phyloP scores from a whole-genome alignment of 2,329 filamentous ascomycete species.

The Cercospora sojina region DNA sequence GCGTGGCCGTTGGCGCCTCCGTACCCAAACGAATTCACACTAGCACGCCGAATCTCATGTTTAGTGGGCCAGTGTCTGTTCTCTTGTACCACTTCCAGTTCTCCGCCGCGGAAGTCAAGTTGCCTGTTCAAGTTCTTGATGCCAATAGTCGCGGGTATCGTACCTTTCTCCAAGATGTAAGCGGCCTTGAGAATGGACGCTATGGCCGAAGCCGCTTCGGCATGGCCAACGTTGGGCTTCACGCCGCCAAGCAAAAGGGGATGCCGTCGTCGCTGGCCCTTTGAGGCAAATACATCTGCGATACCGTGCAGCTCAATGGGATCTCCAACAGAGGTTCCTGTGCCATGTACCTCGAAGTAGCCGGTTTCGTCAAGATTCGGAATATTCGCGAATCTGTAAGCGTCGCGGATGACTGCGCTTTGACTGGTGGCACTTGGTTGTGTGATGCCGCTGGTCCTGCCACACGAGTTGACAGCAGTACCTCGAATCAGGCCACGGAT shows the following conservation, averaged over 20 bases:
- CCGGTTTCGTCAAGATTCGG: conserved; percentile 10
- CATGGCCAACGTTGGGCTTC: conserved; percentile 22
- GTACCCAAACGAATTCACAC: conserved; percentile 28
- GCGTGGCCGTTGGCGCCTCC: conserved; percentile 27
- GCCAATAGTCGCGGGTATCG: conserved; percentile 30
- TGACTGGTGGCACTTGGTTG: conserved; percentile 41
- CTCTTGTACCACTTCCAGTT: conserved; percentile 17
- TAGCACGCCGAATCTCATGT: neutral
- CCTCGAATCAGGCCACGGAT: conserved; percentile 19
- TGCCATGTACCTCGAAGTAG: conserved; percentile 31
- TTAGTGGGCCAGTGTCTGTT: conserved; percentile 33
- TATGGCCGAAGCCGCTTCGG: conserved; percentile 16
- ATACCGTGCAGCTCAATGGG: conserved; percentile 27
- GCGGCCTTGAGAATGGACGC: conserved; percentile 17
- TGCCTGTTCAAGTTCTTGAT: conserved; percentile 29
- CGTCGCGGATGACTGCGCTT: conserved; percentile 36
- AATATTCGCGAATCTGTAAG: conserved; percentile 38
- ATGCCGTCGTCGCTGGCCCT: neutral
- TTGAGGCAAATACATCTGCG: conserved; percentile 9
- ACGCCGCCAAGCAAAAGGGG: conserved; percentile 31
- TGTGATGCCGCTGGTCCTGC: conserved; percentile 42
- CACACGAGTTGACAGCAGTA: conserved; percentile 13
- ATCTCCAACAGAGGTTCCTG: conserved; percentile 32
- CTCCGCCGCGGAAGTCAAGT: neutral
- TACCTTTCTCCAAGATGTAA: conserved; percentile 27